Evolutionary conservation across 2,329 filamentous ascomycete species (phyloP), one percentile per base, ranked within the genome.

Genomic region (Kalaharituber pfeilii): DNA sequence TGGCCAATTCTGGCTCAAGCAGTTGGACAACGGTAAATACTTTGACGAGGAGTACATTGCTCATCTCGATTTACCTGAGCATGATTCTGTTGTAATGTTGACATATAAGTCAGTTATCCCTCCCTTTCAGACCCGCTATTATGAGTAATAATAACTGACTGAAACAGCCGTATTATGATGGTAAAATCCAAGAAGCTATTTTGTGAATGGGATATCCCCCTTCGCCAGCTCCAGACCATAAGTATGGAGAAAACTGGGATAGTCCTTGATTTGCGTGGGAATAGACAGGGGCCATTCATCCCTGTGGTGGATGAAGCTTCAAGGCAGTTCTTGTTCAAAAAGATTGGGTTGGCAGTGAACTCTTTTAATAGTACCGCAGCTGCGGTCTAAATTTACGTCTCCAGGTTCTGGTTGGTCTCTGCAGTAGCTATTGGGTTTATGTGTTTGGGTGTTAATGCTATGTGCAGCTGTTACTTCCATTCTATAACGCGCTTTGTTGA

Each of bases 21-120:
- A 94, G 56, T 80, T 94, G 9, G 91, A 98, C 69, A 91, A 95
- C 60, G 91, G 91, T 58, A 91, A 88, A 68, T 96, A 89, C 73
- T 98, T 98, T 76, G 83, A 94, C 70, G 91, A 98, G 69, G 78
- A 86, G 66, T 98, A 98, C 71, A 91, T 98, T 67, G 93, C 88
- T 3, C 93, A 98, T 66, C 74, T 98, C 3, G 89, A 98, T 69
- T 77, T 98, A 25, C 84, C 86, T 9, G 80, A 81, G 57, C 86
- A 91, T 67, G 88, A 93, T 66, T 84, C 87, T 73, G 80, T 89
- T 54, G 82, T 88, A 49, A 86, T 96, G 78, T 76, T 98, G 57
- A 95, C 85, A 8, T 91, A 84, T 67, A 76, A 78, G 62, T 62
- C 28, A 56, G 60, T 57, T 27, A 25, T 22, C 8, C 22, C 22